Evolutionary conservation across 768 basidiomycete genomes (phyloP), one percentile per base, ranked within the genome.

Genomic region (Xerocomellus chrysenteron): DNA sequence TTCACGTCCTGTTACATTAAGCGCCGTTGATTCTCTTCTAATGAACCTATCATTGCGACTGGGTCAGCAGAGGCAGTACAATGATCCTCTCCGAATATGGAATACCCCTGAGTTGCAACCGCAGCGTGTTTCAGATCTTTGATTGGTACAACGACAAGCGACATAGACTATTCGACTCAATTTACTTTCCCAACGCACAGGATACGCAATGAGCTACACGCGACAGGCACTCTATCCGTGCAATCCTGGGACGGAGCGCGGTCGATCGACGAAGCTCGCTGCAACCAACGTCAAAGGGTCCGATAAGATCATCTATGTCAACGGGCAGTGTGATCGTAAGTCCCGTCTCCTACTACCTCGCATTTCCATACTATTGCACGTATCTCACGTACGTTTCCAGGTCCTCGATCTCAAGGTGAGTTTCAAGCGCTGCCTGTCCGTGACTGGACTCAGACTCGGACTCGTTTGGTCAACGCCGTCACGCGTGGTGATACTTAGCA

Each of bases 281-380:
- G 80, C 81, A 52, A 81, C 72, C 73, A 90, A 86, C 74, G 49
- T 68, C 54, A 69, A 65, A 46, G 67, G 67, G 21, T 65, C 65
- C 16, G 89, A 82, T 72, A 95, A 90, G 78, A 75, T 97, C 58
- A 81, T 91, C 16, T 97, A 98, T 62, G 80, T 88, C 3, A 93
- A 90, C 66, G 92, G 92, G 87, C 73, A 83, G 84, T 11, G 85
- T 97, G 48, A 84, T 96, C 65, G 94, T 96, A 68, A 65, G 94
- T 80, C 12, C n/a, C 24, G 2, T 55, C 41, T 17, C 50, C 4
- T 35, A 44, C 4, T 35, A 44, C 30, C 33, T 54, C 28, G 17
- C 40, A 5, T 51, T 44, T 33, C 44, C 16, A n/a, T 12, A 24
- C 13, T 0, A 40, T 39, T 16, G 3, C 21, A 19, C 30, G 9